phyloP scores from a whole-genome alignment of 768 basidiomycete genomes.

The Russula foetens region DNA sequence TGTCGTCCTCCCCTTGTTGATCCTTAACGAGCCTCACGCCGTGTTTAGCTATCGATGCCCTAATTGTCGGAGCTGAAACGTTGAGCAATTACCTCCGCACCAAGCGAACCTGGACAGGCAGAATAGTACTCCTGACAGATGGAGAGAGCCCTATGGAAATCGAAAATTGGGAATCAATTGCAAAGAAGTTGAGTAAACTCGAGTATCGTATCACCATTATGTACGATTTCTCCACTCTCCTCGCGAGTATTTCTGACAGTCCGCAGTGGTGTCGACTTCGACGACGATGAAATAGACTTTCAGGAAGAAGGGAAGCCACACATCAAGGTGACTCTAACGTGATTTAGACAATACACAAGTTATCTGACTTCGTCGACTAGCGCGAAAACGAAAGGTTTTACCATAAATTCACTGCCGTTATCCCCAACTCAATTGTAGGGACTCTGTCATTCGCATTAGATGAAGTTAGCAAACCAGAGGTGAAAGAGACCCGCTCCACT shows the following conservation, averaged over 20 bases:
- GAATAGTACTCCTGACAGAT: slow-evolving; percentile 78
- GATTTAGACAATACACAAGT: neutral
- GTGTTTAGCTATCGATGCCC: slow-evolving; percentile 65
- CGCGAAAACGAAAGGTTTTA: slow-evolving; percentile 71
- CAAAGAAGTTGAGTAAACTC: slow-evolving; percentile 52
- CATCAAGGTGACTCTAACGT: slow-evolving; percentile 50
- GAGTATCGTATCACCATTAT: slow-evolving; percentile 59
- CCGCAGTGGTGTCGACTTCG: slow-evolving; percentile 81
- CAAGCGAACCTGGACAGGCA: slow-evolving; percentile 82
- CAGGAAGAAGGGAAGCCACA: slow-evolving; percentile 58
- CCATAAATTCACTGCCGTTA: slow-evolving; percentile 32
- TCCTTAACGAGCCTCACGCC: neutral
- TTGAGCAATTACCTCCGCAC: slow-evolving; percentile 56
- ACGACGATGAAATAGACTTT: slow-evolving; percentile 58
- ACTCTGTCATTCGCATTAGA: slow-evolving; percentile 59
- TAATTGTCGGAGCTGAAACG: slow-evolving; percentile 81
- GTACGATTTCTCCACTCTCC: slow-evolving; percentile 35
- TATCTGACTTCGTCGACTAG: slow-evolving; percentile 31
- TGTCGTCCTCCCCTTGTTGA: slow-evolving; percentile 23
- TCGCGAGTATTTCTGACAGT: slow-evolving; percentile 3
- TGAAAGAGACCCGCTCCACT: slow-evolving; percentile 59
- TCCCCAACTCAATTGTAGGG: slow-evolving; percentile 48
- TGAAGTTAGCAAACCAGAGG: slow-evolving; percentile 52
- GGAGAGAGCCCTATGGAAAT: slow-evolving; percentile 67
- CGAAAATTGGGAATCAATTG: slow-evolving; percentile 68